Conservation (phyloP, 139 green algal species). For the Chlamydomonas sp. region DNA sequence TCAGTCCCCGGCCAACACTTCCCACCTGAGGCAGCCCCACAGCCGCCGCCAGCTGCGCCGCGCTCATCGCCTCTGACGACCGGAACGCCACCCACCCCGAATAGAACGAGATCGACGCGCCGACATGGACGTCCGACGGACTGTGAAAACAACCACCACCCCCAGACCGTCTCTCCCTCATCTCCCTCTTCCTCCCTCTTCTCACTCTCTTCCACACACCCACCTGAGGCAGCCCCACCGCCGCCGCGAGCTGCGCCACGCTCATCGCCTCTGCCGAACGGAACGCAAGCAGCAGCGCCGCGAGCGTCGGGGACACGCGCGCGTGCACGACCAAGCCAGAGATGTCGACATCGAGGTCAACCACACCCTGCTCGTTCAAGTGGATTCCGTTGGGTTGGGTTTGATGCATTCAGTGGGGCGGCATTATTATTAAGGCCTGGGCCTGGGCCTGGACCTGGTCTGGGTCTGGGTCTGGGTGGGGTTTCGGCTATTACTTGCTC, state of each 20-base stretch:
- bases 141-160: too few species aligned
- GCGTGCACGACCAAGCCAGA: constrained; percentile 22
- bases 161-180: too few species aligned
- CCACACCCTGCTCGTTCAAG: too few species aligned
- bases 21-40: constrained; percentile 18
- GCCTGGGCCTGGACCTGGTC: too few species aligned
- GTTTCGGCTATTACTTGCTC: too few species aligned
- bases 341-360: constrained; percentile 16
- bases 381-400: too few species aligned
- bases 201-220: too few species aligned
- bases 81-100: constrained; percentile 73
- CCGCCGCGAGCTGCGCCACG: constrained; percentile 15
- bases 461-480: too few species aligned
- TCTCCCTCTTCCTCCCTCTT: too few species aligned
- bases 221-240: constrained; percentile 18
- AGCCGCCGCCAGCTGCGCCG: constrained; percentile 17
- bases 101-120: constrained; percentile 66
- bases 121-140: constrained; percentile 22
- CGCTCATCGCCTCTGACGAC: constrained; percentile 26
- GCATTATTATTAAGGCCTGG: too few species aligned
- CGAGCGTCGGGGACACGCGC: constrained; percentile 64
- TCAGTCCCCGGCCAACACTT: too few species aligned
- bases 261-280: constrained; percentile 30
- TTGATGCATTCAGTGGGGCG: too few species aligned
- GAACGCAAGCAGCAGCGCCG: constrained; percentile 76